Evolutionary conservation across 768 basidiomycete genomes (phyloP), one percentile per base, ranked within the genome.

Genomic region (Russula abietina): DNA sequence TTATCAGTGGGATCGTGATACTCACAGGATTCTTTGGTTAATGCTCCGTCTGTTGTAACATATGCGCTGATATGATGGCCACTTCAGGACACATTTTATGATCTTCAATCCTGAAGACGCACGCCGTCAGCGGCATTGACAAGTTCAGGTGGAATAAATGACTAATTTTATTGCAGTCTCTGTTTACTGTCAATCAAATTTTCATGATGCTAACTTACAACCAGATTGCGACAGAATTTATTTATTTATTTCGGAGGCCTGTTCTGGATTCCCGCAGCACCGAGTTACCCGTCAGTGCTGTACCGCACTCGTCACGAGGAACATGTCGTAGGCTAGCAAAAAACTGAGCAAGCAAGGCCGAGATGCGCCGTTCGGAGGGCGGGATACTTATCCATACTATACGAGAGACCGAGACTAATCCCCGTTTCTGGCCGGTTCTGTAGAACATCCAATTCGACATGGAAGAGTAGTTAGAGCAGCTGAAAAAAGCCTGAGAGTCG

Each of bases 301-400:
- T 59, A 89, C 95, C 12, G 84, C 89, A 17, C 85, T 98, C 70
- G 87, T 91, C 9, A 98, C 96, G 19, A 97, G 98, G 77, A 98
- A 98, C 74, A 75, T 98, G 94, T 85, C 93, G 72, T 71, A 81
- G 19, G 94, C 96, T 17, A 98, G 98, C 77, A 98, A 95, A 78
- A 94, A 98, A 74, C 82, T 99, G 76, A 85, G 85, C 77, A 93
- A 89, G 73, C 95, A 98, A 97, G 83, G 97, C 98, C 69, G 96
- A 98, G 81, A 95, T 96, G 64, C 64, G 81, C 12, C n/a, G 17
- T 54, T 50, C 17, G 24, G 10, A 24, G n/a, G 53, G 9, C 19
- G 43, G 43, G n/a, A 19, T 51, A n/a, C 11, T 12, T 9, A 22
- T 45, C 28, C 24, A 16, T 39, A 39, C 38, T 2, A 30, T 2